Percentiles rank a stretch among this genome's conserved stretches.
These are phyloP conservation scores for Ceratocystis cacaofunesta DNA, from an alignment of 2,329 filamentous ascomycete species.

Conservation along the genomic window DNA sequence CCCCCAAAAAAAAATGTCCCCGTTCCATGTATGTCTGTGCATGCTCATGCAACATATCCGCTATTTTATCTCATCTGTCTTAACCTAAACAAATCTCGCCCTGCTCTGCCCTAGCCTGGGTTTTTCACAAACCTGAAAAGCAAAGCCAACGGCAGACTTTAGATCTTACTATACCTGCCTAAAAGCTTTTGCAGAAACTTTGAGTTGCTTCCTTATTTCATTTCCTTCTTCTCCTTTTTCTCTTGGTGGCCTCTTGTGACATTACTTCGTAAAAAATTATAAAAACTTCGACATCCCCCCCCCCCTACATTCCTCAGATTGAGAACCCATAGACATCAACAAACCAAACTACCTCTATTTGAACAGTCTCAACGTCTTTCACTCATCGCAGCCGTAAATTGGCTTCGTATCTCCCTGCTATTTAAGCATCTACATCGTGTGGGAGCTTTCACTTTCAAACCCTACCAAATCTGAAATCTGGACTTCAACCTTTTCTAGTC, in stretches of 20 bases:
- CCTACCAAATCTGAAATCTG: background rate
- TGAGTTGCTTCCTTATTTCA: no score
- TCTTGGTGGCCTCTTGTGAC: no score
- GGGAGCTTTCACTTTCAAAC: background rate
- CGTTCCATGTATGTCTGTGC: constrained; percentile 5
- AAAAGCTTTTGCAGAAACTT: no score
- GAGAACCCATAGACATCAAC: no score
- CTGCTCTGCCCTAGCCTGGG: background rate
- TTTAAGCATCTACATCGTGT: background rate
- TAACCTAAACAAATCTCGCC: background rate
- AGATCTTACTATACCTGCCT: no score
- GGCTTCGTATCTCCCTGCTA: background rate
- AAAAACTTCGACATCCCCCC: no score
- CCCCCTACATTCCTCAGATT: no score
- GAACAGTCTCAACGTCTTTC: background rate
- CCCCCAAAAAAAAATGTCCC: background rate
- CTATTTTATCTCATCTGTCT: background rate
- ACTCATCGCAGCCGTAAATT: background rate
- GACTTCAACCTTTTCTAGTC: background rate
- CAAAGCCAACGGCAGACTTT: no score
- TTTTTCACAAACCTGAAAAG: no score
- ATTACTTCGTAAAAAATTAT: no score
- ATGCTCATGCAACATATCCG: background rate
- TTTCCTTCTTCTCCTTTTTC: no score
- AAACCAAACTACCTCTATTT: no score